Percentiles rank a stretch among this genome's conserved stretches.
phyloP scores from a whole-genome alignment of 768 basidiomycete species.

The Hericium alpestre region DNA sequence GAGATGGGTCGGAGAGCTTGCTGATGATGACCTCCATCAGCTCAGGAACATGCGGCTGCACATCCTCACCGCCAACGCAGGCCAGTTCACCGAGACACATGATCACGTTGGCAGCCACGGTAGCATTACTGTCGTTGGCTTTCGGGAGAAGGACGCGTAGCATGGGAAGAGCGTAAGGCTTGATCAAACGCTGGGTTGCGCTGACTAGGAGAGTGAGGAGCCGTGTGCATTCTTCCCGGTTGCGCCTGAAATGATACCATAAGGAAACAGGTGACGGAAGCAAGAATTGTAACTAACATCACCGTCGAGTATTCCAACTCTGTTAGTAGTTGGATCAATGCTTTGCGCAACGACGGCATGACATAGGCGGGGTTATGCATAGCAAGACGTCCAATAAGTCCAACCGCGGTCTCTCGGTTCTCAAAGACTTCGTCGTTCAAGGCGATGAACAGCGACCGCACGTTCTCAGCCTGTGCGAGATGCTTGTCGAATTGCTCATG shows the following conservation, averaged over 20 bases:
- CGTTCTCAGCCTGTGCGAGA: conserved; percentile 94
- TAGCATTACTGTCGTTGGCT: conserved; percentile 73
- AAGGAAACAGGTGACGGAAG: not conserved
- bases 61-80: conserved; percentile 88
- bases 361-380: conserved; percentile 97
- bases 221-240: conserved; percentile 85
- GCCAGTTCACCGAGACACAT: conserved; percentile 92
- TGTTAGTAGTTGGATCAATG: conserved; percentile 89
- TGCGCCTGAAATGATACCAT: conserved; percentile 42
- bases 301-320: conserved; percentile 94
- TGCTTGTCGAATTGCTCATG: conserved; percentile 95
- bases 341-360: conserved; percentile 93
- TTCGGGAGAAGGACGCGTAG: conserved; percentile 86
- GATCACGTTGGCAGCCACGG: conserved; percentile 85
- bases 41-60: conserved; percentile 69
- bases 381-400: conserved; percentile 85
- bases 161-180: conserved; percentile 91
- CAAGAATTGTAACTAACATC: conserved; percentile 38
- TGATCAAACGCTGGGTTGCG: conserved; percentile 88
- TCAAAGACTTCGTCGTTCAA: conserved; percentile 95
- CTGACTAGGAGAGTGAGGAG: conserved; percentile 82
- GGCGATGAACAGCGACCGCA: conserved; percentile 94
- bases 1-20: conserved; percentile 81
- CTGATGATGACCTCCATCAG: conserved; percentile 86
- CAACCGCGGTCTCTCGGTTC: conserved; percentile 84